Evolutionary conservation across 495 filamentous ascomycete genomes (phyloP), one percentile per base, ranked within the genome.

Genomic region (Saxophila tyrrhenica): DNA sequence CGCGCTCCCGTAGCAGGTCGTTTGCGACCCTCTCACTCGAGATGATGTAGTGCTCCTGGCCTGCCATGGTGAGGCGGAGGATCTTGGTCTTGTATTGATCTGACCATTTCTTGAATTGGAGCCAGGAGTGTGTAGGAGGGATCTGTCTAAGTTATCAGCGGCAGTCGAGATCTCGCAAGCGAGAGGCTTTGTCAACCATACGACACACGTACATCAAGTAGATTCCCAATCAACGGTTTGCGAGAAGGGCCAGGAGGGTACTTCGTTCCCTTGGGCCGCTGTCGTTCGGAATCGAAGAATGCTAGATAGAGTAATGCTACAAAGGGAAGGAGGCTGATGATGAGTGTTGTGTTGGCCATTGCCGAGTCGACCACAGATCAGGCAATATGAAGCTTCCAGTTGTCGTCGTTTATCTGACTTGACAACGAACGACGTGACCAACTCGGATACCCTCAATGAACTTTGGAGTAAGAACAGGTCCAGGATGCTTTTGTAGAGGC

Each of bases 101-200:
- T 3, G 69, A 53, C 70, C 70, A 73, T 42, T 65, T 59, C 22
- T 63, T 65, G 57, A 73, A 71, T 49, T 70, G 68, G 47, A 73
- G 45, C 70, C 70, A 73, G 17, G 62, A 61, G 45, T 62, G 60
- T 20, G 62, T 21, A 3, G 58, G 61, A 2, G 64, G 63, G 20
- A 66, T 55, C 19, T 66, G 55, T 17, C 41, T 9, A 13, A 35
- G 29, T 35, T 35, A 7, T 35, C 7, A 44, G 7, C 7, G 41
- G 7, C n/a, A 44, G 41, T 44, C 7, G 16, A 44, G 35, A 16
- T 8, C 16, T 39, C 9, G 8, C 35, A 9, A 39, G 16, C 16
- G 8, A 39, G 35, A 39, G 35, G 8, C 35, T 39, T 39, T 8
- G 35, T 39, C 35, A 39, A 39, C 16, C 9, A 16, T 39, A 44